These are phyloP conservation scores for Boletellus ananas DNA, from an alignment of 768 basidiomycete species.

Conservation along the genomic window DNA sequence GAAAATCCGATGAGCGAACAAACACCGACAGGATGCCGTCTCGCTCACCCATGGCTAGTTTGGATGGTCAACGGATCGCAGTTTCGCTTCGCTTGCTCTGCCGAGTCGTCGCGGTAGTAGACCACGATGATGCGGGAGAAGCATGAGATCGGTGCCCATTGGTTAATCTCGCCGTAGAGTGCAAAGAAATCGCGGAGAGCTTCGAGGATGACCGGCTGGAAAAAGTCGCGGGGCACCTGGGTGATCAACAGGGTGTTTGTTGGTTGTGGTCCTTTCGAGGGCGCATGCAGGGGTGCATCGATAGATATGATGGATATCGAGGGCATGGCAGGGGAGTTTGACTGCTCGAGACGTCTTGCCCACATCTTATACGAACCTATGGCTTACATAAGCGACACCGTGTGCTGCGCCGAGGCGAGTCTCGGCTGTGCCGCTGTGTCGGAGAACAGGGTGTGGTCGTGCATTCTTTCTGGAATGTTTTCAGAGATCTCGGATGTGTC, in stretches of 20 bases:
- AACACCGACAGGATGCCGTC: conserved; percentile 4
- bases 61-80: conserved; percentile 65
- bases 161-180: conserved; percentile 74
- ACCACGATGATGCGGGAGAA: conserved; percentile 84
- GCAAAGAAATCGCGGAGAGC: conserved; percentile 71
- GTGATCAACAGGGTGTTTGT: conserved; percentile 90
- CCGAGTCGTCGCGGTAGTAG: conserved; percentile 59
- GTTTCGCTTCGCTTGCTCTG: conserved; percentile 60
- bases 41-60: conserved; percentile 48
- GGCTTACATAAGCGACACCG: conserved; percentile 19
- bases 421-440: conserved; percentile 17
- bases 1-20: conserved; percentile 9
- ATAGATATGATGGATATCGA: conserved; percentile 29
- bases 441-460: not conserved
- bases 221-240: conserved; percentile 71
- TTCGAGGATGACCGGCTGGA: conserved; percentile 63
- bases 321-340: conserved; percentile 13
- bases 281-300: not conserved
- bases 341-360: not conserved
- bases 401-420: not conserved
- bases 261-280: conserved; percentile 8
- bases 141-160: conserved; percentile 84
- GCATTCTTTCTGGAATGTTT: conserved; percentile 15
- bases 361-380: conserved; percentile 5
- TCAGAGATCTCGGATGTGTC: conserved; percentile 2